phyloP scores from a whole-genome alignment of 371 early-diverging fungal species.

The Syncephalastrum sp. region DNA sequence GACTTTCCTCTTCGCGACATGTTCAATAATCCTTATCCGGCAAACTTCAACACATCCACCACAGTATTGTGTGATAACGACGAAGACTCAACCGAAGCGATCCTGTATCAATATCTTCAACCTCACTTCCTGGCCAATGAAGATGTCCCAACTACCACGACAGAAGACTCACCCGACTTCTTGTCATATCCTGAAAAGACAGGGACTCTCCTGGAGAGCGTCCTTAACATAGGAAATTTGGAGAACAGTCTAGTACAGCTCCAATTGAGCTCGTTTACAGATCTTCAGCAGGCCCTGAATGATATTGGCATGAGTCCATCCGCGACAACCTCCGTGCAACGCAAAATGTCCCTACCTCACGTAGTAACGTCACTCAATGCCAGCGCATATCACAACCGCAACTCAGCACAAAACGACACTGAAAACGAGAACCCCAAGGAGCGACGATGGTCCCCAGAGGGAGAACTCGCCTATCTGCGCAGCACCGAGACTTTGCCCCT shows the following conservation, averaged over 20 bases:
- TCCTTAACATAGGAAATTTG: no score
- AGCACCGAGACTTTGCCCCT: constrained; percentile 13
- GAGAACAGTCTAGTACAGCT: not conserved
- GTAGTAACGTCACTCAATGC: not conserved
- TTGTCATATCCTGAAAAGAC: no score
- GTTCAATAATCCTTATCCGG: no score
- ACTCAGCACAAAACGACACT: not conserved
- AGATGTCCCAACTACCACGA: no score
- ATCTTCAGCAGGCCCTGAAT: not conserved
- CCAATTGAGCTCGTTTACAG: not conserved
- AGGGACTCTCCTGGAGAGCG: no score
- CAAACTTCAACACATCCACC: no score
- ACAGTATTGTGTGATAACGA: not conserved
- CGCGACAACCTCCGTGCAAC: not conserved
- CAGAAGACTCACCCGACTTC: no score
- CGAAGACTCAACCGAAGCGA: constrained; percentile 6
- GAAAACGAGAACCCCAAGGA: not conserved
- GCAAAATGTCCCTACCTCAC: not conserved
- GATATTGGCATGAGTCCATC: not conserved
- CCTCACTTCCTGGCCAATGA: not conserved
- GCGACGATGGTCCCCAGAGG: constrained; percentile 6
- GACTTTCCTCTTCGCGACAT: no score
- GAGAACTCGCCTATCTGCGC: constrained; percentile 4
- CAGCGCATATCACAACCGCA: no score
- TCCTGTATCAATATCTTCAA: constrained; percentile 7